Conservation (phyloP, 805 yeast genomes). For the Saccharomycopsis sp. region DNA sequence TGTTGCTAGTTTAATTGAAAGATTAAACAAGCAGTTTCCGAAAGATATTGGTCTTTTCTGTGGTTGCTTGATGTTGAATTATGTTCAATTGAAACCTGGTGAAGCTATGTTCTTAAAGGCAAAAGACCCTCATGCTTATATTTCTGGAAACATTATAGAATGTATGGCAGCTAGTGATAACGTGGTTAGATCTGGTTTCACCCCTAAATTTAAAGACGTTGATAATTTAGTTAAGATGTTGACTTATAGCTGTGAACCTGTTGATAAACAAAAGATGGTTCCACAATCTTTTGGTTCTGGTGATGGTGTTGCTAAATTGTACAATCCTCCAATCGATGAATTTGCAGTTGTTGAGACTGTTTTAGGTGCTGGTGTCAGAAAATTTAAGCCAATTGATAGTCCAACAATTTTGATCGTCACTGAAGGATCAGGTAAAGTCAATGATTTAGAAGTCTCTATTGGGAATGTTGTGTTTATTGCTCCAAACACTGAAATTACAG, state of each 20-base stretch:
- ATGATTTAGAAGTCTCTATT: conserved; percentile 42
- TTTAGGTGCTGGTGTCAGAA: conserved; percentile 47
- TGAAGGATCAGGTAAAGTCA: conserved; percentile 64
- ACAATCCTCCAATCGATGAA: conserved; percentile 96
- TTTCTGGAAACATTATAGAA: conserved; percentile 94
- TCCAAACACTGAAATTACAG: conserved; percentile 60
- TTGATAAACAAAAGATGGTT: conserved; percentile 88
- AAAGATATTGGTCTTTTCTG: conserved; percentile 92
- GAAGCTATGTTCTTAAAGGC: conserved; percentile 97
- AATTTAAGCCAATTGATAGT: conserved; percentile 60
- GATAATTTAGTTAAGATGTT: conserved; percentile 81
- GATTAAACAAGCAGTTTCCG: conserved; percentile 85
- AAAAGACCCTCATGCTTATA: conserved; percentile 97
- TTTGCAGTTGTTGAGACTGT: conserved; percentile 86
- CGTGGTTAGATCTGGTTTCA: conserved; percentile 97
- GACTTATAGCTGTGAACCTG: conserved; percentile 83
- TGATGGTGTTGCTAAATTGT: conserved; percentile 59
- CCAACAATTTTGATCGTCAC: conserved; percentile 85
- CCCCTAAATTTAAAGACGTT: conserved; percentile 99
- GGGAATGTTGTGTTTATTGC: conserved; percentile 86
- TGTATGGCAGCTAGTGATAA: conserved; percentile 99
- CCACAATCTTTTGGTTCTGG: conserved; percentile 44
- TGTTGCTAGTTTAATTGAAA: conserved; percentile 65
- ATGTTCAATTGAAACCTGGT: conserved; percentile 73
- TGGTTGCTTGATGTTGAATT: conserved; percentile 89